A percentile compares a stretch with the other conserved stretches of the same genome.
These are phyloP conservation scores for Thelonectria discophora DNA, from an alignment of 2,329 filamentous ascomycete species.

Conservation along the genomic window DNA sequence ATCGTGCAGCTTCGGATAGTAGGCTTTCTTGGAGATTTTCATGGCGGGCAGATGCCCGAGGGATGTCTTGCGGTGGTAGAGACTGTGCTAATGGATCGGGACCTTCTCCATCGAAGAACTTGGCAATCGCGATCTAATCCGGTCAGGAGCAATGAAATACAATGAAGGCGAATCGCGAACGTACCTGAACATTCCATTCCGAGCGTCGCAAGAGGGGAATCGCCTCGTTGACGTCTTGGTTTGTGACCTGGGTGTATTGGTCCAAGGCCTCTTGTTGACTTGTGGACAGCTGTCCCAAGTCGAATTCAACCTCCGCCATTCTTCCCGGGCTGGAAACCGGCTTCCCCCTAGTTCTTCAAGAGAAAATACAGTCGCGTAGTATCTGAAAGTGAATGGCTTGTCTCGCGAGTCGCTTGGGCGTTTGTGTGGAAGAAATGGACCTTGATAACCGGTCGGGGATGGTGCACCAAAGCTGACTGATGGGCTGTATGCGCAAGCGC, in stretches of 20 bases:
- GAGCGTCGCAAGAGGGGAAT: slow-evolving; percentile 82
- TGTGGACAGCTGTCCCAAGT: slow-evolving; percentile 75
- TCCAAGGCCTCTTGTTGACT: slow-evolving; percentile 85
- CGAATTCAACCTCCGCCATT: slow-evolving; percentile 51
- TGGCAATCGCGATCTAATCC: slow-evolving; percentile 82
- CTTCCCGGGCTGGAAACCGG: slow-evolving; percentile 15
- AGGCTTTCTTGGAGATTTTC: slow-evolving; percentile 78
- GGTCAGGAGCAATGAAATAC: slow-evolving; percentile 10
- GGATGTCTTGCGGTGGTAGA: slow-evolving; percentile 69
- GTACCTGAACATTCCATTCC: slow-evolving; percentile 94
- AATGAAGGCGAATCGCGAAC: background rate
- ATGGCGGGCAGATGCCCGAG: slow-evolving; percentile 69
- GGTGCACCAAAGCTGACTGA: too few relatives aligned
- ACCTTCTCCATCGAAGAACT: slow-evolving; percentile 97
- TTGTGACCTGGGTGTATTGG: slow-evolving; percentile 88
- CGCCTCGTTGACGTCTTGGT: slow-evolving; percentile 80
- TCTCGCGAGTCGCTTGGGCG: background rate
- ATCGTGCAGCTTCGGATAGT: slow-evolving; percentile 43
- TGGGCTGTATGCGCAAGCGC: background rate
- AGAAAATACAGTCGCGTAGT: slow-evolving; percentile 3
- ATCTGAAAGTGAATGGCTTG: background rate
- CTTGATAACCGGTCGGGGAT: background rate
- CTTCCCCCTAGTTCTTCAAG: background rate
- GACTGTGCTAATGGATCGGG: slow-evolving; percentile 84
- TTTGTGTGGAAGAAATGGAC: background rate